Base-by-base conservation (phyloP, 768 basidiomycete species). In the Sporobolomyces phaffii region DNA sequence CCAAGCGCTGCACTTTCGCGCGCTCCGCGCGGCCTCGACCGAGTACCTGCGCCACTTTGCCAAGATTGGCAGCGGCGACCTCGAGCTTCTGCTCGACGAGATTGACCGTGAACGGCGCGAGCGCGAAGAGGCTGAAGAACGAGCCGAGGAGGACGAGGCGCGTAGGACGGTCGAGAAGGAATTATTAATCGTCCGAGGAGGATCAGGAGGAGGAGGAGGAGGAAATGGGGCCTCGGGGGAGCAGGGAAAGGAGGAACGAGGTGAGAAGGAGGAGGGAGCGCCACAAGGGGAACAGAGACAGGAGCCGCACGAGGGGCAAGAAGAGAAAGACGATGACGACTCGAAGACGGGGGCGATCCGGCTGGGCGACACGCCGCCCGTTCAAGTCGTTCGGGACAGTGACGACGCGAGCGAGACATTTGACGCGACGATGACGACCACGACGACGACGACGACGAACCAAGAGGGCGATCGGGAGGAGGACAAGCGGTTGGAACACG, bases 51-150 rank as follows among this genome's bases (percentile, higher is more conserved):
- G 86, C 68, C 85, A 89, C 72, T 91, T 91, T 70, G 83, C 24
- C 13, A 87, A 84, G 79, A 90, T 90, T 66, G 88, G 87, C 22
- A 85, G 84, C 9, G 89, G 88, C 11, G 88, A 91, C 67, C 79
- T 92, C 66, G 81, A 82, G 53, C 72, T 80, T 22, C 81, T 82
- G 26, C 69, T 75, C 20, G 72, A 76, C 28, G 76, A 77, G 67
- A 78, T 80, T n/a, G 79, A 66, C 1, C 57, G 38, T 8, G 57
- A 66, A 28, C n/a, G 57, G 17, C 45, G 64, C 2, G 29, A 29
- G 52, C 20, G 26, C 36, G 68, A 57, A 13, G 58, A 48, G 11
- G n/a, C 17, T 17, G 41, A 3, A 13, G 47, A 56, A 29, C 52
- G 50, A 45, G 45, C 26, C 22, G 45, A 24, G 0, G 51, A 15